Evolutionary conservation across 2,329 filamentous ascomycete species (phyloP), one percentile per base, ranked within the genome.

Genomic region (Fusarium succisae): DNA sequence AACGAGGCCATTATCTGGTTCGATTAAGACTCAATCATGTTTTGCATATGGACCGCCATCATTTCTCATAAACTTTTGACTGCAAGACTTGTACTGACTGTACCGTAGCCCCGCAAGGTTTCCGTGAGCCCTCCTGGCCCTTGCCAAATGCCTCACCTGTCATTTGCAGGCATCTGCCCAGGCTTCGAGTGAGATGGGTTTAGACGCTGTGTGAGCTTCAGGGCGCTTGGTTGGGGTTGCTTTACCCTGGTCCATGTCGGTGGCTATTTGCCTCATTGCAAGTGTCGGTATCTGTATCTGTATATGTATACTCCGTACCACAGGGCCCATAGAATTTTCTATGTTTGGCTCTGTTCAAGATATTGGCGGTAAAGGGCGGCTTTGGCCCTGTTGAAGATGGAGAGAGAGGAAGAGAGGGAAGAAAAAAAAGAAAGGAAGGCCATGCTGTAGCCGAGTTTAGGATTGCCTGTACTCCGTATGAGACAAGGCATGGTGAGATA

Each of bases 201-300:
- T 72, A 70, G 64, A 62, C 38, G 63, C 63, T 74, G 76, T 77
- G 76, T 69, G 76, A 72, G 63, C 62, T 72, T 74, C 72, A 76
- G 76, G 76, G 76, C 67, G 74, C 72, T 74, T 77, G 74, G 43
- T 66, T 50, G 39, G 63, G 50, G 61, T 62, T 50, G 30, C 35
- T 67, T 70, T 24, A 70, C 61, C 72, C 66, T 59, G 64, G 60
- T 56, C 51, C 43, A 63, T 24, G 37, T 44, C 54, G 47, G 47
- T 60, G 67, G 61, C 63, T 63, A 64, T 45, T 70, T 63, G 57
- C 56, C 66, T 67, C 57, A n/a, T 48, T 39, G 64, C 63, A 50
- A 50, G 43, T 38, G 39, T 59, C 41, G 39, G 38, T 59, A 45
- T 53, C 17, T 38, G 39, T 68, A 37, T 58, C 24, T 28, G 45